These are phyloP conservation scores for Nemania diffusa DNA, from an alignment of 2,329 filamentous ascomycete species.

Conservation along the genomic window DNA sequence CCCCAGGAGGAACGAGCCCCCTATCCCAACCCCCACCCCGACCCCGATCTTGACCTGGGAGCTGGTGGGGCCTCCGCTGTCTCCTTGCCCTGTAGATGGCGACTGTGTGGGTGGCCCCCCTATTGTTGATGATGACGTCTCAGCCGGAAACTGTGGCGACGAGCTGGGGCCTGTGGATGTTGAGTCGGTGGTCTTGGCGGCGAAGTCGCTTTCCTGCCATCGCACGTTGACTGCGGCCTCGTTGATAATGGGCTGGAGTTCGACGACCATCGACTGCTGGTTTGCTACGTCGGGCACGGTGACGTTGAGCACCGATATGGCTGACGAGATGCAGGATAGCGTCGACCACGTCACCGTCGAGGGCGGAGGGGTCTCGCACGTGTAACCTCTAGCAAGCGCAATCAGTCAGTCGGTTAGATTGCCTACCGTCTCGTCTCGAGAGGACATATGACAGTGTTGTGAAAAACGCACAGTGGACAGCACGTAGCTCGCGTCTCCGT, in stretches of 20 bases:
- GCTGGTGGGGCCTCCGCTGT: not conserved
- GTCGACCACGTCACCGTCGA: constrained; percentile 14
- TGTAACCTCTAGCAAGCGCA: constrained; percentile 1
- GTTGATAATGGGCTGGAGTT: constrained; percentile 13
- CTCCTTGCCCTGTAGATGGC: too few relatives aligned
- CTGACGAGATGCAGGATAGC: constrained; percentile 11
- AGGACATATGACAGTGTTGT: too few relatives aligned
- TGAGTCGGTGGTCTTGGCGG: not conserved
- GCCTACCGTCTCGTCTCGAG: not conserved
- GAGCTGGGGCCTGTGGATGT: not conserved
- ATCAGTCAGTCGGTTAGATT: not conserved
- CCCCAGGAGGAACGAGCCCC: not conserved
- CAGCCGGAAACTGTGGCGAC: not conserved
- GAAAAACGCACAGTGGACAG: constrained; percentile 10
- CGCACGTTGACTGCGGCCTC: constrained; percentile 15
- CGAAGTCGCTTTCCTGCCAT: constrained; percentile 16
- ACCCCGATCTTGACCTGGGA: not conserved
- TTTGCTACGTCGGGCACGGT: constrained; percentile 13
- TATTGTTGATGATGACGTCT: not conserved
- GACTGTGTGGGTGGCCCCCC: not conserved
- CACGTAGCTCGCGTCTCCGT: constrained; percentile 19
- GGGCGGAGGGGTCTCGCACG: not conserved
- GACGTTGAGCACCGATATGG: constrained; percentile 1
- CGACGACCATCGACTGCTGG: constrained; percentile 1
- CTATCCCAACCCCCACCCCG: not conserved